Percentiles rank a stretch among this genome's conserved stretches.
phyloP scores from a whole-genome alignment of 2,329 filamentous ascomycete genomes.

The Remersonia thermophila region DNA sequence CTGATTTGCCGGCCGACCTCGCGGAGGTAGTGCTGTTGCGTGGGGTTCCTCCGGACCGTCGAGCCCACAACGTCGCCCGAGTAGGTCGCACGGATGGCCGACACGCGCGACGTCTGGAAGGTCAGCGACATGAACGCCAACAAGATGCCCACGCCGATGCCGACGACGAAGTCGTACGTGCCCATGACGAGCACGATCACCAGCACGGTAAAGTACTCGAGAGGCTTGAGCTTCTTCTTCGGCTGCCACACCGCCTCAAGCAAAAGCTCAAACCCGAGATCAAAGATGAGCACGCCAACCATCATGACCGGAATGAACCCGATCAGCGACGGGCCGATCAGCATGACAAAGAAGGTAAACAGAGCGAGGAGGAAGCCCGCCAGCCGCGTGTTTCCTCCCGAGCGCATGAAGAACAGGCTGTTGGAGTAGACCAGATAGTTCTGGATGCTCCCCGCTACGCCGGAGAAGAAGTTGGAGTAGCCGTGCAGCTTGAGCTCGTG shows the following conservation, averaged over 20 bases:
- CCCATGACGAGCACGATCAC: conserved; percentile 93
- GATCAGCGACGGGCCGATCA: conserved; percentile 76
- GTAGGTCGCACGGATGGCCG: conserved; percentile 81
- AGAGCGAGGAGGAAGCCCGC: conserved; percentile 76
- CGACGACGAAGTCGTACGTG: conserved; percentile 88
- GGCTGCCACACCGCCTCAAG: conserved; percentile 81
- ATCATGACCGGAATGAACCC: conserved; percentile 96
- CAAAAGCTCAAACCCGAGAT: conserved; percentile 84
- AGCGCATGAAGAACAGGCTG: conserved; percentile 90
- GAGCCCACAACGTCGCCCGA: conserved; percentile 81
- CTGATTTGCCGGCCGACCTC: conserved; percentile 80
- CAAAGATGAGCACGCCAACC: conserved; percentile 87
- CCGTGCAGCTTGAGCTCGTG: conserved; percentile 87
- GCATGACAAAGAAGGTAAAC: conserved; percentile 69
- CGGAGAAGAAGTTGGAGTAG: conserved; percentile 83
- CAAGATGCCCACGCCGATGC: conserved; percentile 83
- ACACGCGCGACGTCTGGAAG: conserved; percentile 79
- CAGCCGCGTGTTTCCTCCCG: conserved; percentile 74
- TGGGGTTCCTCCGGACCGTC: conserved; percentile 80
- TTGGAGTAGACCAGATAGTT: conserved; percentile 98
- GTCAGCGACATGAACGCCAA: conserved; percentile 85
- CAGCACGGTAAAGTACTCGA: conserved; percentile 84
- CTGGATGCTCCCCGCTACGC: conserved; percentile 75
- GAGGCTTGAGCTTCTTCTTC: conserved; percentile 70
- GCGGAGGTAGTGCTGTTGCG: conserved; percentile 76